Evolutionary conservation across 805 yeast species (phyloP).

Genomic region (Suhomyces prunicola): DNA sequence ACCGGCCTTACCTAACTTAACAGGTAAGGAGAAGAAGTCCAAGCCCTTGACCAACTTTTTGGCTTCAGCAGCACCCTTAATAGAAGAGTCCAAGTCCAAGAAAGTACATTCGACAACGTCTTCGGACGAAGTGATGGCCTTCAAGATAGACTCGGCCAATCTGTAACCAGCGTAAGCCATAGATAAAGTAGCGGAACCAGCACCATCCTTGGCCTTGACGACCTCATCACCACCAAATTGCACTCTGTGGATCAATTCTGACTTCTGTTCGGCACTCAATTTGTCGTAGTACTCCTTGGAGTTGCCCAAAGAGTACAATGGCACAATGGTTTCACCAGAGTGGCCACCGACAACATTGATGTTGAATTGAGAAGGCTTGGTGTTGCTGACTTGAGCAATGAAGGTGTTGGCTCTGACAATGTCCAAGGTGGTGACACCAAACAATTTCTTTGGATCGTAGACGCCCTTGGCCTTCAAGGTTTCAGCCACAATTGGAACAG

Average conservation of each 20-base stretch:
- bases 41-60: constrained; percentile 40
- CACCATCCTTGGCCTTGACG: constrained; percentile 90
- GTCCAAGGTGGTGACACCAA: constrained; percentile 90
- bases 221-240: constrained; percentile 91
- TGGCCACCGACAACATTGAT: constrained; percentile 91
- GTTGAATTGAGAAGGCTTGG: constrained; percentile 51
- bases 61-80: constrained; percentile 52
- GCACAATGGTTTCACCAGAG: constrained; percentile 92
- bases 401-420: constrained; percentile 85
- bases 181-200: constrained; percentile 91
- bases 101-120: constrained; percentile 48
- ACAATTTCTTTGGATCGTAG: constrained; percentile 67
- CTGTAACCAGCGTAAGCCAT: constrained; percentile 94
- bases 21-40: constrained; percentile 64
- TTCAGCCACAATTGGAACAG: constrained; percentile 86
- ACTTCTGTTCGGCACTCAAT: constrained; percentile 31
- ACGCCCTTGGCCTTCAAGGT: constrained; percentile 65
- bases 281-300: constrained; percentile 33
- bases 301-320: constrained; percentile 57
- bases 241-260: constrained; percentile 41
- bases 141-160: constrained; percentile 56
- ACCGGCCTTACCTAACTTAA: constrained; percentile 52
- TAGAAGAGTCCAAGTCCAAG: constrained; percentile 47
- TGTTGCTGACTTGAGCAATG: constrained; percentile 50
- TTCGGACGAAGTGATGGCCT: constrained; percentile 24